These are phyloP conservation scores for Aristolochia fimbriata DNA, from an alignment of 164 flowering plant species.

Conservation along the genomic window DNA sequence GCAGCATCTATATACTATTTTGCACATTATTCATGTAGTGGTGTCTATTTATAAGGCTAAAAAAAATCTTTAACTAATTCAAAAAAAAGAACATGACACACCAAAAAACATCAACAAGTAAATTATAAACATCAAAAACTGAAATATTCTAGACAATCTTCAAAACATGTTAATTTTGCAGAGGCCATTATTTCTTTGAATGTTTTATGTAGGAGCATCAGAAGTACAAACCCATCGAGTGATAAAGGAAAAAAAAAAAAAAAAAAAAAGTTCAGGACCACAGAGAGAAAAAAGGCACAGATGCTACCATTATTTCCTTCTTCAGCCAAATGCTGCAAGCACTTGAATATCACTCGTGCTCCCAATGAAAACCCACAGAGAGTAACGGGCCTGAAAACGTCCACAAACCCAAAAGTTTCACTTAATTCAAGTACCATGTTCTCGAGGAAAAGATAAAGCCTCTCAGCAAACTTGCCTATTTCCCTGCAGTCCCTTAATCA, in stretches of 20 bases:
- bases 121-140: background rate
- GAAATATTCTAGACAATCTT: background rate
- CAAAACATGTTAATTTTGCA: background rate
- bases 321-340: conserved; percentile 75
- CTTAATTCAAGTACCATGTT: conserved; percentile 3
- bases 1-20: no score
- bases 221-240: background rate
- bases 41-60: no score
- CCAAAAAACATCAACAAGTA: no score
- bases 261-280: background rate
- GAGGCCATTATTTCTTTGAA: background rate
- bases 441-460: background rate
- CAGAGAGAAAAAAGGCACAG: background rate
- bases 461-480: conserved; percentile 46
- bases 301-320: conserved; percentile 31
- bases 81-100: no score
- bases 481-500: conserved; percentile 81
- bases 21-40: no score
- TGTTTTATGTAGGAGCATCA: background rate
- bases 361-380: conserved; percentile 93
- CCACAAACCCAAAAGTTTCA: conserved; percentile 5
- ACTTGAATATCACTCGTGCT: conserved; percentile 87
- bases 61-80: no score
- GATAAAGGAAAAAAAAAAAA: background rate
- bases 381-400: conserved; percentile 79